These are phyloP conservation scores for Jatropha multifida DNA, from an alignment of 441 rosid genomes.

Conservation along the genomic window DNA sequence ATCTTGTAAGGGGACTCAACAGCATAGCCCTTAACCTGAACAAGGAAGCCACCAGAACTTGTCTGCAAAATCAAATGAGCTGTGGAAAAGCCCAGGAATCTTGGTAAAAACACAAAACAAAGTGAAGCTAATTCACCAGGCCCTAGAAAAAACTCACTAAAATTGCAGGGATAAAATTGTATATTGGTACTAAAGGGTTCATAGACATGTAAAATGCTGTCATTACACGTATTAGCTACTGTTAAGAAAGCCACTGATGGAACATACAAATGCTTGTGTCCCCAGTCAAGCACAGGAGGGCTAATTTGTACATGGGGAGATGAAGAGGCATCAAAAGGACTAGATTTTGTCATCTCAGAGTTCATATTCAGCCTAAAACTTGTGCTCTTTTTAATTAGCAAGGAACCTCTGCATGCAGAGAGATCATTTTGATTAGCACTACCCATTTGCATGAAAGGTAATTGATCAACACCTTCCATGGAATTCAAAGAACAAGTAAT, in stretches of 20 bases:
- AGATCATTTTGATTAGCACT: slow-evolving; percentile 35
- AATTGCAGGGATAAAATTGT: slow-evolving; percentile 73
- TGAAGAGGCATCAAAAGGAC: slow-evolving; percentile 33
- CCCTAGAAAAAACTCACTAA: slow-evolving; percentile 46
- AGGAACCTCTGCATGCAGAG: slow-evolving; percentile 46
- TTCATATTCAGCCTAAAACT: slow-evolving; percentile 31
- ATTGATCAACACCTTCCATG: slow-evolving; percentile 33
- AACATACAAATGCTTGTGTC: slow-evolving; percentile 44
- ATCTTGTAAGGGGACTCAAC: slow-evolving; percentile 56
- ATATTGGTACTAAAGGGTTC: slow-evolving; percentile 59
- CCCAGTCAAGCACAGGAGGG: slow-evolving; percentile 67
- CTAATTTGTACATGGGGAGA: slow-evolving; percentile 45
- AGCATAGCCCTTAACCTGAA: slow-evolving; percentile 62
- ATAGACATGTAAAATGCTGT: slow-evolving; percentile 58
- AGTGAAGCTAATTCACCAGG: slow-evolving; percentile 65
- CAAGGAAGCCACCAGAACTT: slow-evolving; percentile 64
- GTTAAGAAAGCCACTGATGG: slow-evolving; percentile 63
- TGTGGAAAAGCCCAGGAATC: slow-evolving; percentile 58
- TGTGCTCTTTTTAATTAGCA: slow-evolving; percentile 28
- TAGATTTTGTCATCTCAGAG: slow-evolving; percentile 36
- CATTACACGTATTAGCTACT: slow-evolving; percentile 51
- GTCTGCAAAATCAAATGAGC: slow-evolving; percentile 65
- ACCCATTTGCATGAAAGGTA: slow-evolving; percentile 32
- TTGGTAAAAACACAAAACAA: slow-evolving; percentile 70
- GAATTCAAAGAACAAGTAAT: slow-evolving; percentile 58